A percentile compares a stretch with the other conserved stretches of the same genome.
Evolutionary conservation across 768 basidiomycete genomes (phyloP).

Genomic region (Lactarius pseudohatsudake): DNA sequence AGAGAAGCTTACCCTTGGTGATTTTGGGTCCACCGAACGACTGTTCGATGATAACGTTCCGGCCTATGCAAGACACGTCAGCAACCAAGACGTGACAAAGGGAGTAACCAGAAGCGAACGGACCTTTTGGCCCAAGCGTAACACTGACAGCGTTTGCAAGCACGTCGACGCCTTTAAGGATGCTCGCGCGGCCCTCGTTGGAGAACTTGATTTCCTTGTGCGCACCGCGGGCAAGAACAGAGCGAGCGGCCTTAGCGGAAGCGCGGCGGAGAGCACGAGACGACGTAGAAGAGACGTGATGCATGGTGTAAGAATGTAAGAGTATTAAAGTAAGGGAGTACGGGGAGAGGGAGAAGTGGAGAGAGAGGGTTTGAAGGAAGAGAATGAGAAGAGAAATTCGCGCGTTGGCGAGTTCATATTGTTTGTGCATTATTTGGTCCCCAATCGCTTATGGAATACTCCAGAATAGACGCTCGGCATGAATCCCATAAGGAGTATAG

Average conservation of each 20-base stretch:
- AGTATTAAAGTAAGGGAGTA: slow-evolving; percentile 25
- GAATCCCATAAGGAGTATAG: background rate
- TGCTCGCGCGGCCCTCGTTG: slow-evolving; percentile 91
- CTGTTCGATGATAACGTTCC: slow-evolving; percentile 99
- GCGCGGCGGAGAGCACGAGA: slow-evolving; percentile 67
- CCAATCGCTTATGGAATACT: background rate
- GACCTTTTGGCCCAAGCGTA: slow-evolving; percentile 95
- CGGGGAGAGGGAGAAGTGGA: slow-evolving; percentile 20
- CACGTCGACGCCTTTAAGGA: slow-evolving; percentile 94
- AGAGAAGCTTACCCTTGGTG: slow-evolving; percentile 72
- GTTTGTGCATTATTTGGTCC: slow-evolving; percentile 15
- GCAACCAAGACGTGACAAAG: slow-evolving; percentile 10
- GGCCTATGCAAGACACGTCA: slow-evolving; percentile 49
- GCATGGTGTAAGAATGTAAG: slow-evolving; percentile 47
- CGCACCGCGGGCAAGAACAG: slow-evolving; percentile 62
- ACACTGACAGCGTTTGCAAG: slow-evolving; percentile 96
- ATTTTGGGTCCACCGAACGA: slow-evolving; percentile 89
- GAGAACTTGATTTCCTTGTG: slow-evolving; percentile 98
- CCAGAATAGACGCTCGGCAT: background rate
- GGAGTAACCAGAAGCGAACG: slow-evolving; percentile 21
- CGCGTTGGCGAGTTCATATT: background rate
- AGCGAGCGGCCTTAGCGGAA: slow-evolving; percentile 55
- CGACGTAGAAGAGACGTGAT: slow-evolving; percentile 66
- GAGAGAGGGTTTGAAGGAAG: slow-evolving; percentile 7
- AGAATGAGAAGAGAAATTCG: background rate